Base-by-base conservation (phyloP, 805 yeast species). In the Hanseniaspora valbyensis region DNA sequence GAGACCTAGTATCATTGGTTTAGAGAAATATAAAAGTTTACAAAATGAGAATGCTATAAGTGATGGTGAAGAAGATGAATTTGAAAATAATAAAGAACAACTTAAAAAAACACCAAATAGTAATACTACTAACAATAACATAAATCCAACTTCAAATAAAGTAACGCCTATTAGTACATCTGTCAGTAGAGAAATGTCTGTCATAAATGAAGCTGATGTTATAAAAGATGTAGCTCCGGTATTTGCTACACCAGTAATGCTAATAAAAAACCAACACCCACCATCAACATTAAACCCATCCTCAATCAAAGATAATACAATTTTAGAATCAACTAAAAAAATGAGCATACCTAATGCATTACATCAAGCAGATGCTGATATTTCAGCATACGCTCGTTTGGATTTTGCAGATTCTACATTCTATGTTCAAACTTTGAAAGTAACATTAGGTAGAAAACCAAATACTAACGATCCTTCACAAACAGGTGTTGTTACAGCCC, bases 351-450 rank as follows among this genome's bases (percentile, higher is more conserved):
- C 46, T 10, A 41, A 24, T 25, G 18, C 43, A 1, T 16, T 49
- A 14, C 37, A 49, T 28, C 30, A 24, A 7, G 24, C 32, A 13
- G 46, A 36, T 30, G 29, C 74, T 3, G 69, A 70, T 41, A 72
- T 71, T 9, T 66, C 70, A 3, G 75, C 75, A 1, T 71, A 71
- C 63, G 92, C 92, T 1, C 70, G 88, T 57, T 68, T 92, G 36
- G 97, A 92, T 63, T 92, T 92, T 64, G 95, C 85, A 53, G 78
- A 85, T 55, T 90, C 83, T 63, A 89, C 96, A 2, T 92, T 92
- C 62, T 92, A 90, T 59, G 96, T 92, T 10, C 98, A 92, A 67
- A 92, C 98, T 1, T 72, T 92, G 61, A 96, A 92, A 65, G 95
- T 90, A 1, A 76, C 90, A 8, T 70, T 92, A 40, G 98, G 98